A percentile compares a stretch with the other conserved stretches of the same genome.
Evolutionary conservation across 345 rosid genomes (phyloP).

Genomic region (Gossypioides kirkii): DNA sequence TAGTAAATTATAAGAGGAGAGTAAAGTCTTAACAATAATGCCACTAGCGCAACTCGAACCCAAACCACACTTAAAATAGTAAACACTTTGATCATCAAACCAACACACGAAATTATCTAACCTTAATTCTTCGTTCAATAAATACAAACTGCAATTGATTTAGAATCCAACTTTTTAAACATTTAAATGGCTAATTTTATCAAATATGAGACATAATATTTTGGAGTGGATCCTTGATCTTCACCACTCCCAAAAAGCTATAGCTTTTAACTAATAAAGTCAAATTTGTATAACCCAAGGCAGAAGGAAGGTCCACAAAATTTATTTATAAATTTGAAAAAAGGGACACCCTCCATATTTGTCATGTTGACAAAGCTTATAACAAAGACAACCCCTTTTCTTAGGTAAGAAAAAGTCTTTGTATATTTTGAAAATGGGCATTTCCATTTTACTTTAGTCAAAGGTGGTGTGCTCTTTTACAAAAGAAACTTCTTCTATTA

Average conservation of each 20-base stretch:
- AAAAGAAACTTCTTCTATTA: conserved; percentile 7
- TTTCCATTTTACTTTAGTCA: neutral
- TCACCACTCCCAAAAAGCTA: too few relatives aligned
- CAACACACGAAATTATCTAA: too few relatives aligned
- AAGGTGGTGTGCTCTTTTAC: conserved; percentile 17
- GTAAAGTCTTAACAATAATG: accelerated
- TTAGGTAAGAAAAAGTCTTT: neutral
- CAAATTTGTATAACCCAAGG: too few relatives aligned
- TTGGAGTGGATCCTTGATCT: too few relatives aligned
- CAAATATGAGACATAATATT: too few relatives aligned
- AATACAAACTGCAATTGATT: too few relatives aligned
- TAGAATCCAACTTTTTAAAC: too few relatives aligned
- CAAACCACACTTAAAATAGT: accelerated
- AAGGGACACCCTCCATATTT: conserved; percentile 27
- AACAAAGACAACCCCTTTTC: conserved; percentile 8
- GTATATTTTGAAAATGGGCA: conserved; percentile 19
- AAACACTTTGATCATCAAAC: accelerated
- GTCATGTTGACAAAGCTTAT: conserved; percentile 23
- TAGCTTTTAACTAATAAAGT: too few relatives aligned
- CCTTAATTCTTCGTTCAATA: too few relatives aligned
- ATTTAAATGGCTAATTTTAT: too few relatives aligned
- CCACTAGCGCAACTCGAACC: accelerated
- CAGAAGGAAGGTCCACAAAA: neutral
- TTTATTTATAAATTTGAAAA: neutral
- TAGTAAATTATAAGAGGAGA: accelerated